Conservation (phyloP, 345 rosid genomes). For the Sapria himalayana region DNA sequence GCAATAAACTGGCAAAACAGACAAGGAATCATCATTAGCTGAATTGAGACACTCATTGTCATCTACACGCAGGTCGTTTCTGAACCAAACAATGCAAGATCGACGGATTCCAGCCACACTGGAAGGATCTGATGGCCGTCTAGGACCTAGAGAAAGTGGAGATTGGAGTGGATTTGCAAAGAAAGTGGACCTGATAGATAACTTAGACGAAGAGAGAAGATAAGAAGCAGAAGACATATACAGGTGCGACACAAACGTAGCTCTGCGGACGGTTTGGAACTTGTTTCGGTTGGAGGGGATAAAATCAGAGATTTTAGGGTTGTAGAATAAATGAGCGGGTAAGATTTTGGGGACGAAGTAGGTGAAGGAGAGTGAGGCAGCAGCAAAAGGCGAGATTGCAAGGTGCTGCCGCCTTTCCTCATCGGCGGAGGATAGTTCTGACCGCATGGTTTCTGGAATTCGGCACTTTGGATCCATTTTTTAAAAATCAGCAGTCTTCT, state of each 20-base stretch:
- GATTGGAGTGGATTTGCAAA: slow-evolving; percentile 59
- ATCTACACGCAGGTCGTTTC: slow-evolving; percentile 79
- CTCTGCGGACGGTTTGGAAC: slow-evolving; percentile 56
- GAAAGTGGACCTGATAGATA: slow-evolving; percentile 67
- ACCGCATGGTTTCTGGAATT: slow-evolving; percentile 15
- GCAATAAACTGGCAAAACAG: slow-evolving; percentile 83
- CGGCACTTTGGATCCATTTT: slow-evolving; percentile 28
- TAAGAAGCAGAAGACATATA: slow-evolving; percentile 29
- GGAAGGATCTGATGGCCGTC: slow-evolving; percentile 78
- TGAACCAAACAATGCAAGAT: slow-evolving; percentile 78
- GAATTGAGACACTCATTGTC: slow-evolving; percentile 78
- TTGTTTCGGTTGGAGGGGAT: slow-evolving; percentile 31
- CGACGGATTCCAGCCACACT: slow-evolving; percentile 68
- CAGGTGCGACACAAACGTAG: slow-evolving; percentile 30
- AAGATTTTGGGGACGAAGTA: slow-evolving; percentile 19
- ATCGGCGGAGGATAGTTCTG: slow-evolving; percentile 6
- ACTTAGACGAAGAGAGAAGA: slow-evolving; percentile 13
- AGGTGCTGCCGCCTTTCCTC: slow-evolving; percentile 13
- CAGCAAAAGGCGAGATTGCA: slow-evolving; percentile 28
- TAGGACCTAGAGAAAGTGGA: slow-evolving; percentile 70
- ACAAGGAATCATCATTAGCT: slow-evolving; percentile 66
- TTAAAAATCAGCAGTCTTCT: too few species aligned
- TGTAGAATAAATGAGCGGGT: slow-evolving; percentile 31
- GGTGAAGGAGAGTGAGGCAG: slow-evolving; percentile 38
- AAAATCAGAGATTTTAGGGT: slow-evolving; percentile 21